These are phyloP conservation scores for Spinacia oleracea DNA, from an alignment of 179 eudicot genomes.

Conservation along the genomic window DNA sequence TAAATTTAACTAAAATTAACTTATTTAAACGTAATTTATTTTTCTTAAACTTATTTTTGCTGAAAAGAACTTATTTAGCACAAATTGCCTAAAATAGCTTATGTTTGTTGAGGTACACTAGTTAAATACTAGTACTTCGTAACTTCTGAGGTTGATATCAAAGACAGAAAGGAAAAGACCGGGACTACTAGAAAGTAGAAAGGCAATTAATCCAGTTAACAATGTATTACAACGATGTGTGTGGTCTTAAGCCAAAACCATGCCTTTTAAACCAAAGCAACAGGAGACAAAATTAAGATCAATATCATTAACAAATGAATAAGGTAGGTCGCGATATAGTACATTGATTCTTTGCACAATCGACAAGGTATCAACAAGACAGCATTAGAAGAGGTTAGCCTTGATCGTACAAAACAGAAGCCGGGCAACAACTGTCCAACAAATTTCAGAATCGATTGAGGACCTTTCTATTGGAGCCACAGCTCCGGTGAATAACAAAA, in stretches of 20 bases:
- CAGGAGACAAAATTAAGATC: slow-evolving; percentile 15
- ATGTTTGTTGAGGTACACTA: too few relatives aligned
- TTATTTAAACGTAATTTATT: too few relatives aligned
- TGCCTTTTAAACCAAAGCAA: not conserved
- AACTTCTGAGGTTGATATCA: not conserved
- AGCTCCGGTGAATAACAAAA: slow-evolving; percentile 18
- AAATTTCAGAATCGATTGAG: slow-evolving; percentile 19
- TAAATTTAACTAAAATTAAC: too few relatives aligned
- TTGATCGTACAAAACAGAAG: slow-evolving; percentile 22
- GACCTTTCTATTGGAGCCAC: slow-evolving; percentile 16
- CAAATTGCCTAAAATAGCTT: too few relatives aligned
- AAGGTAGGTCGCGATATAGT: slow-evolving; percentile 2
- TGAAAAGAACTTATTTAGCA: too few relatives aligned
- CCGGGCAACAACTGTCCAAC: slow-evolving; percentile 18
- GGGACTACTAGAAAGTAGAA: not conserved
- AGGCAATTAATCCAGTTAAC: not conserved
- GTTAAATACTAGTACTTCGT: too few relatives aligned
- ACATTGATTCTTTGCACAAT: slow-evolving; percentile 26
- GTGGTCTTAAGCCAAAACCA: not conserved
- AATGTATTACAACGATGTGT: not conserved
- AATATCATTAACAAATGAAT: slow-evolving; percentile 22
- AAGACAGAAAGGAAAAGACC: not conserved
- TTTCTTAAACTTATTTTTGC: too few relatives aligned
- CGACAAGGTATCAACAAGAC: slow-evolving; percentile 25
- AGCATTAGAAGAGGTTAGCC: slow-evolving; percentile 18